These are phyloP conservation scores for Pichia sporocuriosa DNA, from an alignment of 805 yeast species.

Conservation along the genomic window DNA sequence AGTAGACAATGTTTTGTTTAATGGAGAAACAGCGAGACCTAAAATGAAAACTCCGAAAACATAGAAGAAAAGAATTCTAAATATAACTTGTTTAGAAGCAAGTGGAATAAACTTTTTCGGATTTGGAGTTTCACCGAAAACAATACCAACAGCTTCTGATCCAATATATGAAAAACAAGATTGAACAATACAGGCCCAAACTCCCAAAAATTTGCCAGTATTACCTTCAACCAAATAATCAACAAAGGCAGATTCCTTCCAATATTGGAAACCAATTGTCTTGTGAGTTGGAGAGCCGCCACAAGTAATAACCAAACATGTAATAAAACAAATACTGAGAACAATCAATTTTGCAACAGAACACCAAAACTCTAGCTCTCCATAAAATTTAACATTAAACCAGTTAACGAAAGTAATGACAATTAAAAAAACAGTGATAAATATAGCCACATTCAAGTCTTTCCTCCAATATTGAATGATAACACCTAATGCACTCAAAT, in stretches of 20 bases:
- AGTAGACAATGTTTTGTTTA: slow-evolving; percentile 37
- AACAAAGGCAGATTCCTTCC: slow-evolving; percentile 27
- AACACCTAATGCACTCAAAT: slow-evolving; percentile 40
- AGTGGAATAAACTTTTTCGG: slow-evolving; percentile 42
- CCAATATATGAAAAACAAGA: slow-evolving; percentile 40
- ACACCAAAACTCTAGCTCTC: slow-evolving; percentile 44
- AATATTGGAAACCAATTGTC: slow-evolving; percentile 30
- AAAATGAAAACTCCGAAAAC: slow-evolving; percentile 40
- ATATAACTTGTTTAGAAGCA: slow-evolving; percentile 47
- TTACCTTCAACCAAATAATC: slow-evolving; percentile 35
- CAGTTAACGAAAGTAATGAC: slow-evolving; percentile 36
- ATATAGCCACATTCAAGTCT: slow-evolving; percentile 40
- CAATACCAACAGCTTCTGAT: slow-evolving; percentile 42
- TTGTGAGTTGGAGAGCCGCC: slow-evolving; percentile 46
- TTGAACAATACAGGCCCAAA: slow-evolving; percentile 34
- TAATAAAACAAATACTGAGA: slow-evolving; percentile 32
- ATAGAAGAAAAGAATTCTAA: slow-evolving; percentile 47
- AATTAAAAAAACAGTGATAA: slow-evolving; percentile 37
- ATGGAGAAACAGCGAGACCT: slow-evolving; percentile 48
- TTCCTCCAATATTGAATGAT: slow-evolving; percentile 43
- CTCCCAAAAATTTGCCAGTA: slow-evolving; percentile 42
- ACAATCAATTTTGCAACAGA: slow-evolving; percentile 36
- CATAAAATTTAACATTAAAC: slow-evolving; percentile 39
- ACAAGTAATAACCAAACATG: slow-evolving; percentile 32
- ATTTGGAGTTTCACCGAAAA: slow-evolving; percentile 42